These are phyloP conservation scores for Leishmania tropica DNA, from an alignment of 208 protist species.

Conservation along the genomic window DNA sequence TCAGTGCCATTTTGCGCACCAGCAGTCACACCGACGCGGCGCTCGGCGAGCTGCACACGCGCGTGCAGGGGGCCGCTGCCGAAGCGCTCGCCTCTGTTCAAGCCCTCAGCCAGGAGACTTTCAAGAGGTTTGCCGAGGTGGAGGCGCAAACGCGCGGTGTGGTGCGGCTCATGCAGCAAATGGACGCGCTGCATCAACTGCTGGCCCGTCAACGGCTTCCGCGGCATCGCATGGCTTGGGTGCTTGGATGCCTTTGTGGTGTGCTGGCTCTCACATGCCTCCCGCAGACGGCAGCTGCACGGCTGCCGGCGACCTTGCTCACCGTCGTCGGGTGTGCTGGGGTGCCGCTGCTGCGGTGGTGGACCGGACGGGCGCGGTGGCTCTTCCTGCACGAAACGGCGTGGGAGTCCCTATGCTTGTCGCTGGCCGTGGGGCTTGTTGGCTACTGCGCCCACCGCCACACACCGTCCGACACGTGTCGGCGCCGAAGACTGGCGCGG, in stretches of 20 bases:
- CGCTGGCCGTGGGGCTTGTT: slow-evolving; percentile 21
- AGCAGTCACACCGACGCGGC: slow-evolving; percentile 28
- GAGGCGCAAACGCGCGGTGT: slow-evolving; percentile 59
- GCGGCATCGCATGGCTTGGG: slow-evolving; percentile 25
- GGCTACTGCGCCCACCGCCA: slow-evolving; percentile 29
- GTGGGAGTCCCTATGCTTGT: slow-evolving; percentile 33
- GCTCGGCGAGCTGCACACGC: slow-evolving; percentile 28
- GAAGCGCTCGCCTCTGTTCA: slow-evolving; percentile 36
- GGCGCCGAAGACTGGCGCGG: slow-evolving; percentile 36
- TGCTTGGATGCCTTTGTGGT: slow-evolving; percentile 14
- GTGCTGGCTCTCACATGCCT: slow-evolving; percentile 48
- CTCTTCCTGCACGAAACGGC: slow-evolving; percentile 12
- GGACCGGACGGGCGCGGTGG: slow-evolving; percentile 5
- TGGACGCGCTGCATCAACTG: slow-evolving; percentile 50
- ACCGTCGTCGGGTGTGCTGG: slow-evolving; percentile 34
- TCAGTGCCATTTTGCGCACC: slow-evolving; percentile 23
- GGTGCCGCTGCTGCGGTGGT: slow-evolving; percentile 38
- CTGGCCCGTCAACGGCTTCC: slow-evolving; percentile 41
- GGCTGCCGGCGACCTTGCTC: slow-evolving; percentile 50
- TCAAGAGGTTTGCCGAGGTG: slow-evolving; percentile 42
- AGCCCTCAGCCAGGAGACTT: slow-evolving; percentile 34
- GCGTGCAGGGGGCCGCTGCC: slow-evolving; percentile 32
- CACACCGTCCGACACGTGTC: slow-evolving; percentile 18
- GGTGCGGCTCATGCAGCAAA: slow-evolving; percentile 42
- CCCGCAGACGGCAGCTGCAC: slow-evolving; percentile 48